Percentiles rank a stretch among this genome's conserved stretches.
phyloP scores from a whole-genome alignment of 495 filamentous ascomycete genomes.

The Neurospora sp. region DNA sequence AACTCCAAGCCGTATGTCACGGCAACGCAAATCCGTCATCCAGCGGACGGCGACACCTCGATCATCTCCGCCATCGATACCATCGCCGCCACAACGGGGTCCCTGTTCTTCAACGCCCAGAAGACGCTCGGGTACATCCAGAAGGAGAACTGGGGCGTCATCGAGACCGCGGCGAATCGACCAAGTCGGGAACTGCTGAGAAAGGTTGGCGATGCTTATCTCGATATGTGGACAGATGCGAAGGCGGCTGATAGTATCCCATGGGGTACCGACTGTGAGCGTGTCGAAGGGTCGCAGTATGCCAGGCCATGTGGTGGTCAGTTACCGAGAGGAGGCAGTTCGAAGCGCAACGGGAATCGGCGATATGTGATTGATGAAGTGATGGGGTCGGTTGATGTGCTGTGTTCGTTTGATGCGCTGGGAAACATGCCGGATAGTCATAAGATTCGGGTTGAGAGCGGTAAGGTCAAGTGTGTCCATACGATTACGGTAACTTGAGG shows the following conservation, averaged over 20 bases:
- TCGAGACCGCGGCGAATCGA: conserved; percentile 14
- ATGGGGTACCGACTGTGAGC: conserved; percentile 38
- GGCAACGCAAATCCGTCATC: conserved; percentile 34
- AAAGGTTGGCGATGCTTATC: conserved; percentile 34
- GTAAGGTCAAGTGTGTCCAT: conserved; percentile 39
- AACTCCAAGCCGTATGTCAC: conserved; percentile 32
- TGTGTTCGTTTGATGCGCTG: conserved; percentile 37
- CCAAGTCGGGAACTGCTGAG: conserved; percentile 30
- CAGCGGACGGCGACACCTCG: conserved; percentile 15
- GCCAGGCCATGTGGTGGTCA: conserved; percentile 31
- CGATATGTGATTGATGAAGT: conserved; percentile 43
- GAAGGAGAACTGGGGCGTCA: conserved; percentile 31
- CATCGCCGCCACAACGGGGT: conserved; percentile 37
- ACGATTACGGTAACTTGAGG: conserved; percentile 22
- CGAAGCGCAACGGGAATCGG: conserved; percentile 29
- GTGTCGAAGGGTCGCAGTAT: conserved; percentile 31
- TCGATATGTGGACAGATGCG: conserved; percentile 41
- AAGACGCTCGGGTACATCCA: conserved; percentile 33
- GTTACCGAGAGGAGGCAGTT: conserved; percentile 30
- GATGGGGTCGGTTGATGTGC: conserved; percentile 34
- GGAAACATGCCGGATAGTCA: conserved; percentile 37
- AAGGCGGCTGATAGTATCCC: conserved; percentile 34
- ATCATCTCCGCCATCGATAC: conserved; percentile 31
- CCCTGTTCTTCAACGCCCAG: conserved; percentile 36
- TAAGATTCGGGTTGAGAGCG: conserved; percentile 32